A percentile compares a stretch with the other conserved stretches of the same genome.
Evolutionary conservation across 768 basidiomycete species (phyloP).

Genomic region (Gautieria morchelliformis): DNA sequence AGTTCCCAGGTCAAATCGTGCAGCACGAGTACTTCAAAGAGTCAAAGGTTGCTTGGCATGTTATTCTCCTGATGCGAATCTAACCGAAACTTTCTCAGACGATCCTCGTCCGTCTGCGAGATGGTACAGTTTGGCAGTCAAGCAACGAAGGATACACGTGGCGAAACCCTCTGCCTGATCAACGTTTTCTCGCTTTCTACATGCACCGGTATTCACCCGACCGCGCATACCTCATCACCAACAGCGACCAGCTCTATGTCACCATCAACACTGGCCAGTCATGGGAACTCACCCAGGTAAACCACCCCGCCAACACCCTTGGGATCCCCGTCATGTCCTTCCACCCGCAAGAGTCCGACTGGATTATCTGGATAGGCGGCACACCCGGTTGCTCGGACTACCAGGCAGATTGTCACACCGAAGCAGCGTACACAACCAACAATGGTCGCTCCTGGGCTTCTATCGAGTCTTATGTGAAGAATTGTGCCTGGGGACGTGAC

Average conservation of each 20-base stretch:
- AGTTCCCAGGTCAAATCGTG: conserved; percentile 53
- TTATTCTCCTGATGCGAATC: neutral
- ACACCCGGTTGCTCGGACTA: conserved; percentile 44
- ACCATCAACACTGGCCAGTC: conserved; percentile 73
- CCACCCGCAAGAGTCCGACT: conserved; percentile 71
- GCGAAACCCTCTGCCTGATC: conserved; percentile 50
- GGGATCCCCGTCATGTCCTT: conserved; percentile 71
- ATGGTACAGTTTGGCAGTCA: conserved; percentile 85
- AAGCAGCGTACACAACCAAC: conserved; percentile 64
- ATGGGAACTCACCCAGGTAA: conserved; percentile 55
- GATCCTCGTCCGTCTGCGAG: conserved; percentile 69
- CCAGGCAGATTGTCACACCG: conserved; percentile 52
- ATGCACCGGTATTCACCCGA: conserved; percentile 74
- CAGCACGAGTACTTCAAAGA: conserved; percentile 82
- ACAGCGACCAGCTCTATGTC: conserved; percentile 50
- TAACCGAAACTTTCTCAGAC: conserved; percentile 35
- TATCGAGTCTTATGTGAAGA: conserved; percentile 80
- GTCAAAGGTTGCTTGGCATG: conserved; percentile 41
- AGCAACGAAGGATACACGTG: conserved; percentile 92
- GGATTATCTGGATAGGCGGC: conserved; percentile 84
- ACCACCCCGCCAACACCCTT: conserved; percentile 71
- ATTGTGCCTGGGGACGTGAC: conserved; percentile 90
- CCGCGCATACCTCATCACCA: conserved; percentile 87
- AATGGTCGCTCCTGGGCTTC: conserved; percentile 70
- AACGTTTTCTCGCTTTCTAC: conserved; percentile 73